These are phyloP conservation scores for Venustampulla echinocandica DNA, from an alignment of 495 filamentous ascomycete species.

Conservation along the genomic window DNA sequence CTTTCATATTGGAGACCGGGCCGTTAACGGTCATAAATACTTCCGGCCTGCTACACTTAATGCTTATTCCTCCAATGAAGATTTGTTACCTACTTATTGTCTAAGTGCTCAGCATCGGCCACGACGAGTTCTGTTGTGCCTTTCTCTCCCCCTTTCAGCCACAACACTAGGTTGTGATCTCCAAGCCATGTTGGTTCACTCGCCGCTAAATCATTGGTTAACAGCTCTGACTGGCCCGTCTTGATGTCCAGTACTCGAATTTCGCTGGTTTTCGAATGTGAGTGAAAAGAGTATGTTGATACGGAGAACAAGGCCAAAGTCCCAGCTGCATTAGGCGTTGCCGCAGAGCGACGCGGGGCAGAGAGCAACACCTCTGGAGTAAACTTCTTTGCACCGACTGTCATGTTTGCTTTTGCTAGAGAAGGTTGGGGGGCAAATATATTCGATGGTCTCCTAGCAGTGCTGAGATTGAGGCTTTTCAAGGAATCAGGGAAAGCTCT, in stretches of 20 bases:
- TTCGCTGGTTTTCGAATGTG: slow-evolving; percentile 64
- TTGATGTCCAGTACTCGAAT: slow-evolving; percentile 67
- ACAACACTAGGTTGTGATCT: slow-evolving; percentile 53
- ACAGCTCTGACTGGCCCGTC: slow-evolving; percentile 53
- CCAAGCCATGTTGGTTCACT: slow-evolving; percentile 73
- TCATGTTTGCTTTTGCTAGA: slow-evolving; percentile 38
- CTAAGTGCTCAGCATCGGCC: slow-evolving; percentile 46
- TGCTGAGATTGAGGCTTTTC: slow-evolving; percentile 3
- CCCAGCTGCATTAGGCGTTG: slow-evolving; percentile 64
- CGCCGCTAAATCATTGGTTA: slow-evolving; percentile 54
- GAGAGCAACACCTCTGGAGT: slow-evolving; percentile 76
- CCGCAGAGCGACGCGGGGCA: slow-evolving; percentile 71
- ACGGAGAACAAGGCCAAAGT: slow-evolving; percentile 61
- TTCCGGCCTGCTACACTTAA: slow-evolving; percentile 12
- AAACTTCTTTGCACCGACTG: slow-evolving; percentile 59
- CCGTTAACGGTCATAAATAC: slow-evolving; percentile 53
- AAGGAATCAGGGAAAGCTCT: no score
- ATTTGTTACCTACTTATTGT: slow-evolving; percentile 28
- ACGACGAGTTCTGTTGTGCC: slow-evolving; percentile 58
- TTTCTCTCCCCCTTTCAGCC: slow-evolving; percentile 54
- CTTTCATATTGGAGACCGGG: slow-evolving; percentile 65
- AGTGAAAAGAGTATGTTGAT: slow-evolving; percentile 75
- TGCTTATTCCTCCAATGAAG: neutral
- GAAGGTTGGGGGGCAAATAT: neutral
- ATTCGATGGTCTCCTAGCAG: no score